Evolutionary conservation across 78 protist genomes (phyloP), one percentile per base, ranked within the genome.

Genomic region (Carpediemonas membranifera): DNA sequence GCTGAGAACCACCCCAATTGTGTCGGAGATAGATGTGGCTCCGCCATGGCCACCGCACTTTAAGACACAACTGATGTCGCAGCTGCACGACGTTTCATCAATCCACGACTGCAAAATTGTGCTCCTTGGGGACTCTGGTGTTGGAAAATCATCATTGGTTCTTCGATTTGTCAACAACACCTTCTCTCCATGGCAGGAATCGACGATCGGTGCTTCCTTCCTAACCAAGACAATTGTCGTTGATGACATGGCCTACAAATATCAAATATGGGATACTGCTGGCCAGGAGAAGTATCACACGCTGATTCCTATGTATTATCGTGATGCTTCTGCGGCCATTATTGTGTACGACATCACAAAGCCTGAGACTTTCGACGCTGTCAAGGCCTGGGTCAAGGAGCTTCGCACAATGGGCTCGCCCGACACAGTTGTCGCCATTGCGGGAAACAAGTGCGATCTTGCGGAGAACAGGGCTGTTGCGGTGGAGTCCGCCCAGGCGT

Each of bases 391-490:
- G 98, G 96, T 95, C 25, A 76, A 85, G 55, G 98, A 95, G 68
- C 76, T 95, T 57, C 96, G 91, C 69, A 27, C 7, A 2, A 25
- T 27, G 7, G 57, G n/a, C n/a, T n/a, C 67, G 18, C 37, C 18
- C n/a, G 96, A 90, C 15, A 78, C 65, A 47, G 89, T 91, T 34
- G 82, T 95, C 13, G 96, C 91, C 5, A 84, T 95, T 33, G 94
- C 91, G 0, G 98, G 97, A 33, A 95, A 95, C 78, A 95, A 95
- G 78, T 51, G 72, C 21, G 98, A 95, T 76, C n/a, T n/a, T n/a
- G n/a, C n/a, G n/a, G n/a, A n/a, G n/a, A n/a, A n/a, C n/a, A n/a
- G n/a, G n/a, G n/a, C n/a, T n/a, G n/a, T n/a, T n/a, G n/a, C n/a
- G n/a, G n/a, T n/a, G n/a, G n/a, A n/a, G n/a, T n/a, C n/a, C n/a